These are phyloP conservation scores for Cadophora malorum DNA, from an alignment of 2,329 filamentous ascomycete species.

Conservation along the genomic window DNA sequence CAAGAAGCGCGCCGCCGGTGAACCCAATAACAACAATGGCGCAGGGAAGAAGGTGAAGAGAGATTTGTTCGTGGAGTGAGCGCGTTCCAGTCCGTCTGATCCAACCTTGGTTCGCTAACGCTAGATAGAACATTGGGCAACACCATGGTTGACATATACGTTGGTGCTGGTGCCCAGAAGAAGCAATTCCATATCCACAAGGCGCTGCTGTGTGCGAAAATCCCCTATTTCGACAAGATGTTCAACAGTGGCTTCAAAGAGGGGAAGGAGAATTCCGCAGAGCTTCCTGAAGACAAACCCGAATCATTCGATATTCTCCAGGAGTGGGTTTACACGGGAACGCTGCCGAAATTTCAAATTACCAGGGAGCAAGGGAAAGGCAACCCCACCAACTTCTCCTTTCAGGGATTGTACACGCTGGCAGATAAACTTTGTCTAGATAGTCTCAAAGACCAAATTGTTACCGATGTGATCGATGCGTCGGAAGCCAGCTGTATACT, in stretches of 20 bases:
- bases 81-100: too few relatives aligned
- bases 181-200: slow-evolving; percentile 25
- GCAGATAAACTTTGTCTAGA: not conserved
- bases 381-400: not conserved
- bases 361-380: not conserved
- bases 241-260: slow-evolving; percentile 25
- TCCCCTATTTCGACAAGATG: slow-evolving; percentile 27
- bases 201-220: slow-evolving; percentile 20
- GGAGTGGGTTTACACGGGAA: slow-evolving; percentile 23
- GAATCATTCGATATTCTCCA: slow-evolving; percentile 23
- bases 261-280: slow-evolving; percentile 2
- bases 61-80: not conserved
- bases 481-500: not conserved
- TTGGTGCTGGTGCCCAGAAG: not conserved
- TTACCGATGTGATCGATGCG: not conserved
- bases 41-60: not conserved
- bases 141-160: slow-evolving; percentile 24
- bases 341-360: not conserved
- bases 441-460: not conserved
- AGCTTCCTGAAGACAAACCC: slow-evolving; percentile 26
- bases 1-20: not conserved
- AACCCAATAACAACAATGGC: not conserved
- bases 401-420: not conserved
- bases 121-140: not conserved
- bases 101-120: too few relatives aligned